These are phyloP conservation scores for Drosera spatulata DNA, from an alignment of 179 eudicot species.

Conservation along the genomic window DNA sequence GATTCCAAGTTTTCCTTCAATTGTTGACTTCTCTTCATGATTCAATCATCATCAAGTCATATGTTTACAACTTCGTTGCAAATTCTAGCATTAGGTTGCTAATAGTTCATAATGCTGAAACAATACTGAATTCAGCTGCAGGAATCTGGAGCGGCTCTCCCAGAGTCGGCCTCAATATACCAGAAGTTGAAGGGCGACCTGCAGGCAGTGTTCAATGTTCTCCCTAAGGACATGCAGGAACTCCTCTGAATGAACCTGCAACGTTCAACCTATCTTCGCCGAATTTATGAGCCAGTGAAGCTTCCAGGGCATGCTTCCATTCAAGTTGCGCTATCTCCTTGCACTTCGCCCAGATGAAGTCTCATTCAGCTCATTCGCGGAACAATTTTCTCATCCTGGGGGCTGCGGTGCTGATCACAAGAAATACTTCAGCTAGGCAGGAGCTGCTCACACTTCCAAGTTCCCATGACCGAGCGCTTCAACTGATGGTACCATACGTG, in stretches of 20 bases:
- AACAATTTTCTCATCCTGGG: too few relatives aligned
- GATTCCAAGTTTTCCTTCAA: too few relatives aligned
- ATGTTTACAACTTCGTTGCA: not conserved
- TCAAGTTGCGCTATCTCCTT: constrained; percentile 5
- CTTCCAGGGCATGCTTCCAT: constrained; percentile 9
- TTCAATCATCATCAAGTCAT: too few relatives aligned
- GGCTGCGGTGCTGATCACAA: too few relatives aligned
- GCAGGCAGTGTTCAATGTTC: constrained; percentile 51
- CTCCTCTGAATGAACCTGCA: constrained; percentile 73
- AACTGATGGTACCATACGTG: too few relatives aligned
- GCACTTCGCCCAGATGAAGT: constrained; percentile 13
- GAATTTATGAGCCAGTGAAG: constrained; percentile 8
- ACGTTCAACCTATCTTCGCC: constrained; percentile 44
- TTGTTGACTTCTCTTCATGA: too few relatives aligned
- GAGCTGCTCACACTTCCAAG: too few relatives aligned
- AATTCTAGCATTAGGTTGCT: not conserved
- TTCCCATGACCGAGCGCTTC: too few relatives aligned
- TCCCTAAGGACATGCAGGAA: constrained; percentile 73
- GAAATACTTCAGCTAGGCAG: too few relatives aligned
- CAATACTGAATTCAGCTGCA: constrained; percentile 11
- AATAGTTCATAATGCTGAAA: not conserved
- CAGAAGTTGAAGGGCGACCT: constrained; percentile 74
- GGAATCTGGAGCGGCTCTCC: constrained; percentile 30
- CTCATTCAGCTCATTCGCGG: too few relatives aligned
- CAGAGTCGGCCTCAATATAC: constrained; percentile 27